These are phyloP conservation scores for Tuber indicum DNA, from an alignment of 495 filamentous ascomycete genomes.

Conservation along the genomic window DNA sequence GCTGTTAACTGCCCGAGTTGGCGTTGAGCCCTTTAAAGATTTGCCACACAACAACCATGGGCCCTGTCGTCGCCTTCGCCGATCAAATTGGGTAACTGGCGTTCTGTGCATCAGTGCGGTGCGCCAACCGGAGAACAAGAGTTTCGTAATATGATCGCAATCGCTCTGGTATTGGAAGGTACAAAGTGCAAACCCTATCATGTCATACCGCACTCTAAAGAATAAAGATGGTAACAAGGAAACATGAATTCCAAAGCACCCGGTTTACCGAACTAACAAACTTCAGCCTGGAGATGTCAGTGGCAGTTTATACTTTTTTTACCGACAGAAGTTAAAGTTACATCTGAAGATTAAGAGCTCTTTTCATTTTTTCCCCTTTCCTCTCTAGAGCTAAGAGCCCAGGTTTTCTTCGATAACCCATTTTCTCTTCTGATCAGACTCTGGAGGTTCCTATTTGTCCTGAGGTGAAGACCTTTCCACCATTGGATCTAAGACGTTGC, in stretches of 20 bases:
- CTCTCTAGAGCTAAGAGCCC: not conserved
- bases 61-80: not conserved
- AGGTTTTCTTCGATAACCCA: not conserved
- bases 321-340: not conserved
- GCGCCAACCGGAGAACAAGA: not conserved
- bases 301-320: not conserved
- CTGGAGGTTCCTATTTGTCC: not conserved
- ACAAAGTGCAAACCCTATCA: not conserved
- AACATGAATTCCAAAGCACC: not conserved
- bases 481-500: not conserved
- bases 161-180: not conserved
- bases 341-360: not conserved
- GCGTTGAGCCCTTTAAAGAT: not conserved
- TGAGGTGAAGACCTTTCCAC: not conserved
- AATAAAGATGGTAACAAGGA: not conserved
- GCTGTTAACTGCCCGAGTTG: not conserved
- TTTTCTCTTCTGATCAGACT: not conserved
- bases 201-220: not conserved
- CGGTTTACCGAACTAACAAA: not conserved
- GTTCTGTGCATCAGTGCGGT: not conserved
- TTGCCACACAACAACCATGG: not conserved
- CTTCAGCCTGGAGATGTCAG: not conserved
- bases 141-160: constrained; percentile 2
- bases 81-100: not conserved
- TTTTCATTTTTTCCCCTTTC: not conserved